Percentiles rank a stretch among this genome's conserved stretches.
phyloP scores from a whole-genome alignment of 768 basidiomycete species.

The Suillus cothurnatus region DNA sequence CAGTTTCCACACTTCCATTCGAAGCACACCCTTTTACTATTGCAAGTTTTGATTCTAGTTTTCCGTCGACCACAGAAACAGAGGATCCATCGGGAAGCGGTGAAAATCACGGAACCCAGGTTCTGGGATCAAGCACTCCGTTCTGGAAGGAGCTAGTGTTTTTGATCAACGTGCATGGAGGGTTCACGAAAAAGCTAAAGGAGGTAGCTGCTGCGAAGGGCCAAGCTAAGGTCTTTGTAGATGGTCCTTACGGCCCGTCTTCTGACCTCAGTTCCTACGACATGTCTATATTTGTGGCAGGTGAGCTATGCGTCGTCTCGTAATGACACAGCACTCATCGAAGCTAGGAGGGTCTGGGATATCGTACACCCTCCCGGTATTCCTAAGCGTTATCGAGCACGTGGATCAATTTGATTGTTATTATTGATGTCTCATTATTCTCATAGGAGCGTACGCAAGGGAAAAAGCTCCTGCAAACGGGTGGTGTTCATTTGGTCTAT shows the following conservation, averaged over 20 bases:
- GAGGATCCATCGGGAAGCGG: constrained; percentile 13
- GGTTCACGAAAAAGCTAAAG: constrained; percentile 51
- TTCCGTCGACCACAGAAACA: neutral
- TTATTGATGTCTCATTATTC: neutral
- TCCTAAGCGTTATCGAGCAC: constrained; percentile 45
- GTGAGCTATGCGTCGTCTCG: constrained; percentile 25
- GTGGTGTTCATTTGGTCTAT: constrained; percentile 56
- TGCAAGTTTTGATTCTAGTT: constrained; percentile 33
- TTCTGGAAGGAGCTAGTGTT: constrained; percentile 46
- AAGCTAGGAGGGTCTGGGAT: constrained; percentile 52
- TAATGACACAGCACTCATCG: neutral
- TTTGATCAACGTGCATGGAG: constrained; percentile 53
- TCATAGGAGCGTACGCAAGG: constrained; percentile 25
- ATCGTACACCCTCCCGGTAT: constrained; percentile 47
- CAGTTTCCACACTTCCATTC: constrained; percentile 39
- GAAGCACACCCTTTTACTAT: constrained; percentile 61
- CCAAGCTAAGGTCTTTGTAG: constrained; percentile 44
- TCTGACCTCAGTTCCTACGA: constrained; percentile 39
- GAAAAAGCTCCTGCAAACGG: constrained; percentile 29
- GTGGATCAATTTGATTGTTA: constrained; percentile 6
- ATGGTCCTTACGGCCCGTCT: constrained; percentile 47
- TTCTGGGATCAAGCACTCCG: neutral
- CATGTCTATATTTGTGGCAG: constrained; percentile 43
- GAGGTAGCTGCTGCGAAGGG: constrained; percentile 28
- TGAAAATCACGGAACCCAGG: neutral